Evolutionary conservation across 2,329 filamentous ascomycete genomes (phyloP).

Genomic region (Geoglossum cookeanum): DNA sequence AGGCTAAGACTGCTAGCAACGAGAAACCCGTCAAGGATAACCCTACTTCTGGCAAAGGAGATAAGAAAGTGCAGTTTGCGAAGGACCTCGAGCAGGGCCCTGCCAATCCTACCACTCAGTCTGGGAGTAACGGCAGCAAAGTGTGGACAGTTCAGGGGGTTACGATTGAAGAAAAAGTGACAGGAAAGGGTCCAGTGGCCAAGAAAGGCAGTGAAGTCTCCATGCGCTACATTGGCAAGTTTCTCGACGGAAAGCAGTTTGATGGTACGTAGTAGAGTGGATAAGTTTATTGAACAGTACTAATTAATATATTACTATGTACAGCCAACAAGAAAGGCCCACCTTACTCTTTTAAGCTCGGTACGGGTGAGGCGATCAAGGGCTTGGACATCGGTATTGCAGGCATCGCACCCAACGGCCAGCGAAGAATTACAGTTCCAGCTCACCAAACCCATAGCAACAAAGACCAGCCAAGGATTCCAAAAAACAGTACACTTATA

Average conservation of each 20-base stretch:
- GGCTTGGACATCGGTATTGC: conserved; percentile 91
- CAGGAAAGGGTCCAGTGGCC: conserved; percentile 62
- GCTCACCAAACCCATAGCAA: conserved; percentile 77
- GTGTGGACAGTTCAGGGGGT: conserved; percentile 75
- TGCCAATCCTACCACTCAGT: conserved; percentile 46
- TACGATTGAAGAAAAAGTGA: conserved; percentile 86
- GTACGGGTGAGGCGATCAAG: conserved; percentile 91
- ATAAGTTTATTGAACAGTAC: background rate
- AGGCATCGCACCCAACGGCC: conserved; percentile 84
- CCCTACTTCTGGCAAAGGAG: conserved; percentile 33
- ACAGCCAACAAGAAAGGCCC: conserved; percentile 96
- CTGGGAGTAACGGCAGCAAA: conserved; percentile 24
- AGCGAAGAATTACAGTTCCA: conserved; percentile 83
- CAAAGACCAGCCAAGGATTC: conserved; percentile 66
- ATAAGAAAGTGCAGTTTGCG: conserved; percentile 97
- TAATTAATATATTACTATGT: conserved; percentile 1
- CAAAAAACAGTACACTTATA: conserved; percentile 71
- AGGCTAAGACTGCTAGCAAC: conserved; percentile 23
- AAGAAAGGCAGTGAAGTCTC: conserved; percentile 84
- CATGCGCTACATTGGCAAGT: conserved; percentile 97
- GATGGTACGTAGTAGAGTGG: conserved; percentile 44
- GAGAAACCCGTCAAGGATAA: conserved; percentile 24
- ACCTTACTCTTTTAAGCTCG: conserved; percentile 91
- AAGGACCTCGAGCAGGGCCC: conserved; percentile 98
- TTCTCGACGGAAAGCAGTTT: conserved; percentile 79